Evolutionary conservation across 805 yeast species (phyloP), one percentile per base, ranked within the genome.

Genomic region (Yarrowia keelungensis): DNA sequence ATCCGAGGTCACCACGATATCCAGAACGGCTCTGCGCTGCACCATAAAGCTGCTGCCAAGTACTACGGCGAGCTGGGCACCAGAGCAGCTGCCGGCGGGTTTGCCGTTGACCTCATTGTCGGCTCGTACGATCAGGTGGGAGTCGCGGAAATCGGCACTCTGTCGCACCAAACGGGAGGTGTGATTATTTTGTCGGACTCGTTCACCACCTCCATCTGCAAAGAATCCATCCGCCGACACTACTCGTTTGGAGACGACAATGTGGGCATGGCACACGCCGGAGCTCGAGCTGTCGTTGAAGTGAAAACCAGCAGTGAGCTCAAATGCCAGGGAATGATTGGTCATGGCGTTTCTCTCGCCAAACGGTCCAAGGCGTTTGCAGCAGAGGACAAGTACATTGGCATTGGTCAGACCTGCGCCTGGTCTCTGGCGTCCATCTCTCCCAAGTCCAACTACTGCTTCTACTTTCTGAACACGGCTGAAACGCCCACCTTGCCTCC

Each of bases 101-200:
- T 90, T 74, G 85, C 92, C 38, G 87, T 93, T 69, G 97, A 92
- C 78, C 85, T 93, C 50, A 91, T 91, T 79, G 97, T 97, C 26
- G 97, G 97, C 70, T 92, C 97, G 81, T 92, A 91, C 78, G 98
- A 93, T 80, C 98, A 93, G 82, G 88, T 92, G 68, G 98, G 98
- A 75, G 86, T 93, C 82, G 88, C 87, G 72, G 98, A 93, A 81
- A 92, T 93, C 97, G 88, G 90, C 78, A 82, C 88, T 68, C 81
- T 93, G 70, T 85, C 95, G 66, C 88, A 89, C 77, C 83, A 84
- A 73, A 92, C 97, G 10, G 98, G 98, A 71, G 98, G 98, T 78
- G 88, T 88, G 35, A 80, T 93, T 70, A 86, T 93, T 46, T 86
- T 93, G 73, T 85, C 96, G 1, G 98, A 93, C 82, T 91, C 97